Evolutionary conservation across 208 protist genomes (phyloP).

Genomic region (Polymyxa betae): DNA sequence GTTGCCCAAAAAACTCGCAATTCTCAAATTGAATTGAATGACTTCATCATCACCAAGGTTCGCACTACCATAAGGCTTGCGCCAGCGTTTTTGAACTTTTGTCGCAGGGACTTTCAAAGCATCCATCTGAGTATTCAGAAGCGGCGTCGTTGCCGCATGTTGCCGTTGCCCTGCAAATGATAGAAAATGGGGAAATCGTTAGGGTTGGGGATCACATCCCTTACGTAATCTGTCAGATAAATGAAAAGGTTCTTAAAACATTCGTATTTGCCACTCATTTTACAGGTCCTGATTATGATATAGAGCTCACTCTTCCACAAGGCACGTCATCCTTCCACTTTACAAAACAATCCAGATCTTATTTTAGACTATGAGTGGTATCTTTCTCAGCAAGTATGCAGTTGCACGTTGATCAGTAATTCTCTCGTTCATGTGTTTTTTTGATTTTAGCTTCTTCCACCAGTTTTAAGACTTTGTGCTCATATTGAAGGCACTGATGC

Average conservation of each 20-base stretch:
- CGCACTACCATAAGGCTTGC: background rate
- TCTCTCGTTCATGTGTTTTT: background rate
- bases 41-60: slow-evolving; percentile 58
- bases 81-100: slow-evolving; percentile 89
- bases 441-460: slow-evolving; percentile 69
- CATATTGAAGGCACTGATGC: slow-evolving; percentile 64
- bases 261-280: no score
- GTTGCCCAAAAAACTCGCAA: slow-evolving; percentile 66
- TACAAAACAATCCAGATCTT: no score
- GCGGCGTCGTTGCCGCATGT: slow-evolving; percentile 89
- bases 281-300: no score
- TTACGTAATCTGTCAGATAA: slow-evolving; percentile 97
- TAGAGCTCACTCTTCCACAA: no score
- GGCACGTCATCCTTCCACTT: no score
- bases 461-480: slow-evolving; percentile 68
- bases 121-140: slow-evolving; percentile 90
- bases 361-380: slow-evolving; percentile 58
- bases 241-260: no score
- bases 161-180: slow-evolving; percentile 87
- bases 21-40: slow-evolving; percentile 49
- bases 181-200: slow-evolving; percentile 83
- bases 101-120: slow-evolving; percentile 85
- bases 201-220: slow-evolving; percentile 90
- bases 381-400: slow-evolving; percentile 52
- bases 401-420: background rate